Base-by-base conservation (phyloP, 139 green algal species). In the Chlorella sp. region DNA sequence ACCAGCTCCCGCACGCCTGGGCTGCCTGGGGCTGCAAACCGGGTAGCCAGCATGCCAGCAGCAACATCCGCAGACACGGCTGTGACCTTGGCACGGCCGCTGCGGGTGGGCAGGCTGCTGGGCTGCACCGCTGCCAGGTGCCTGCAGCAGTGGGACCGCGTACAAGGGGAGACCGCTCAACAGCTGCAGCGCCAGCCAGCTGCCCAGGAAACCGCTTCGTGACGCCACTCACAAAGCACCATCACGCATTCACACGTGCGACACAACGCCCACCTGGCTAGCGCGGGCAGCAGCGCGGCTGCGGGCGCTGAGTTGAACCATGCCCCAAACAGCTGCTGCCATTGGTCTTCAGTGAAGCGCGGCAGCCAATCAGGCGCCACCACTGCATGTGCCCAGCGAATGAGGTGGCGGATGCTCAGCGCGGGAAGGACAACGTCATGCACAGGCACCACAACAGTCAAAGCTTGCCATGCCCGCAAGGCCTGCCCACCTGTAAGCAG, bases 51-150 rank as follows among this genome's bases (percentile, higher is more conserved):
- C n/a, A 88, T 40, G 67, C 69, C 44, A 13, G 83, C 79, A 24
- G 89, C 46, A 26, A 51, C 56, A 19, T 90, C 87, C 64, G 86
- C 41, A 5, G 86, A 91, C 20, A 88, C 72, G 1, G 83, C 81
- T 19, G 65, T 86, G 1, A 88, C 87, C 28, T n/a, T 58, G 70
- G 65, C 70, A 17, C 58, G 64, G 43, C 75, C 56, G 26, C 67
- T 51, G 34, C 36, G 20, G 36, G 34, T 62, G 20, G 28, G 69
- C 41, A 44, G n/a, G 48, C 34, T 64, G 38, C 67, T 64, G 17
- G 86, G 88, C 16, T 84, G 58, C 43, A 93, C 90, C 0, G 87
- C 32, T 17, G 89, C 89, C 36, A 93, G 79, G 76, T 92, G 88
- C 36, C 88, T 92, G 78, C 79, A 74, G 38, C 6, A 40, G 8